These are phyloP conservation scores for Penicillium pulvis DNA, from an alignment of 495 filamentous ascomycete genomes.

Conservation along the genomic window DNA sequence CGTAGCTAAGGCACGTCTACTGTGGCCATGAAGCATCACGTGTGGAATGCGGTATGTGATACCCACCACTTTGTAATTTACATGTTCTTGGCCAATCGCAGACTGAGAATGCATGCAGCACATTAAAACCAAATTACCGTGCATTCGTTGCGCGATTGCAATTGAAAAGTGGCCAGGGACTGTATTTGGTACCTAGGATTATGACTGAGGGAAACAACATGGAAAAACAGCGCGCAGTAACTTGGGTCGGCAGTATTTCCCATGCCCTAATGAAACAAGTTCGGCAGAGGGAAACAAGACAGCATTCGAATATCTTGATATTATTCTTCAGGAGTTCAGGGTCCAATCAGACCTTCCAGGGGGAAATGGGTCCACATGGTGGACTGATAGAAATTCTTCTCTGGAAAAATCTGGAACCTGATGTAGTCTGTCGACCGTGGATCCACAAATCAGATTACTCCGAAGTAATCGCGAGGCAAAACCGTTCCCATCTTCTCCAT, in stretches of 20 bases:
- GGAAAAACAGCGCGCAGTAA: not conserved
- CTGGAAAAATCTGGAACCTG: too few species aligned
- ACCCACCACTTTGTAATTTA: too few species aligned
- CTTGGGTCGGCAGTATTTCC: not conserved
- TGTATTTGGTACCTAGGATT: too few species aligned
- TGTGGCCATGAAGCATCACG: not conserved
- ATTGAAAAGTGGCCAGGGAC: too few species aligned
- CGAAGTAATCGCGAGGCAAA: not conserved
- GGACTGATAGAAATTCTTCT: not conserved
- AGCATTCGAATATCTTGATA: too few species aligned
- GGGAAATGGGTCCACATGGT: not conserved
- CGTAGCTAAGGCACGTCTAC: not conserved
- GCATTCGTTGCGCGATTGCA: too few species aligned
- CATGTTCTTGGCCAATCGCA: too few species aligned
- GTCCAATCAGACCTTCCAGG: too few species aligned
- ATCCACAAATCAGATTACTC: not conserved
- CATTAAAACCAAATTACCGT: too few species aligned
- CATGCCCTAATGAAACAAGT: not conserved
- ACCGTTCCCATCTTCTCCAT: not conserved
- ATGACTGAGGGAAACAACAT: not conserved
- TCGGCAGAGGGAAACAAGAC: not conserved
- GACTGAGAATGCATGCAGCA: too few species aligned
- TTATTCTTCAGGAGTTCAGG: too few species aligned
- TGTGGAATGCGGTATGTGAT: too few species aligned
- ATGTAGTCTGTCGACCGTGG: not conserved